Conservation (phyloP, 225 moss, liverwort and hornwort genomes). For the Thuidium tamariscinum region DNA sequence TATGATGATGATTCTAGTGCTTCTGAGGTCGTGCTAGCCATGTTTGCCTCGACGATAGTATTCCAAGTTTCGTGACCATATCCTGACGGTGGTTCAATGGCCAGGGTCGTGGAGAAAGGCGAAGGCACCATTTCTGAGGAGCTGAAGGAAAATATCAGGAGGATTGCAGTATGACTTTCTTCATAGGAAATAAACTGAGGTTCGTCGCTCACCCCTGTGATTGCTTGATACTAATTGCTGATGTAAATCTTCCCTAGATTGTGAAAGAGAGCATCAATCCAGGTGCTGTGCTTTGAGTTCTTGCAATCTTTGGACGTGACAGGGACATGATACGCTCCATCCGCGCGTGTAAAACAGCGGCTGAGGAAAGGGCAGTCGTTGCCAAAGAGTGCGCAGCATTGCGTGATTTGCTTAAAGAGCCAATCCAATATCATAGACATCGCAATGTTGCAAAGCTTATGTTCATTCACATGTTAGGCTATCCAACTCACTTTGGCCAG, state of each 20-base stretch:
- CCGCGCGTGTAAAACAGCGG: conserved; percentile 50
- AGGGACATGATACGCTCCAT: conserved; percentile 57
- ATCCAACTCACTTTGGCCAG: conserved; percentile 62
- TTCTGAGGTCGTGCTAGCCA: not conserved
- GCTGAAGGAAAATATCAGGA: not conserved
- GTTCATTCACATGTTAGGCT: conserved; percentile 64
- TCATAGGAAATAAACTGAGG: conserved; percentile 32
- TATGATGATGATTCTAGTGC: not conserved
- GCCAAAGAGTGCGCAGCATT: conserved; percentile 52
- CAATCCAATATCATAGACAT: conserved; percentile 38
- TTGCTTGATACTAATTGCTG: not conserved
- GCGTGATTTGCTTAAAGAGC: conserved; percentile 38
- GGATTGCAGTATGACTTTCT: conserved; percentile 6
- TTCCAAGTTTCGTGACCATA: not conserved
- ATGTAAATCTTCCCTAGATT: not conserved
- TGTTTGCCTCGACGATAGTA: not conserved
- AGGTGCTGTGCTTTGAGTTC: not conserved
- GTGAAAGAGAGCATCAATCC: not conserved
- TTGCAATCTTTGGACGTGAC: not conserved
- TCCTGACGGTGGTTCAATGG: not conserved
- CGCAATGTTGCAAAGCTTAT: conserved; percentile 65
- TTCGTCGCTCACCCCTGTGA: not conserved
- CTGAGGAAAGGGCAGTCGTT: conserved; percentile 43
- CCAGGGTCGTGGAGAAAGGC: not conserved
- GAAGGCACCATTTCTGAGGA: not conserved